Conservation (phyloP, 495 filamentous ascomycete genomes). For the Talaromyces trachyspermus region DNA sequence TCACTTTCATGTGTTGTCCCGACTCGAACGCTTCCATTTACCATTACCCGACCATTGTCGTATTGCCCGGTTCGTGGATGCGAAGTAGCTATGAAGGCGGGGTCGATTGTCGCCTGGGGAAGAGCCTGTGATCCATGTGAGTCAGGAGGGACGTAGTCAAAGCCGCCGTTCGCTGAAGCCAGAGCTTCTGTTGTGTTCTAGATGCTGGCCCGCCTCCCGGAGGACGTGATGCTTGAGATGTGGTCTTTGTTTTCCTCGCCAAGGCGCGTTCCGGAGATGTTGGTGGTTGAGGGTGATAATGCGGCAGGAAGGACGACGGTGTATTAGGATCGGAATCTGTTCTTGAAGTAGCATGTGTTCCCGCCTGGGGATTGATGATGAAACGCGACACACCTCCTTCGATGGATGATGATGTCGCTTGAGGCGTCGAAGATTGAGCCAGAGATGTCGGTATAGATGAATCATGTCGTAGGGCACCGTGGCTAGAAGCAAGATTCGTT, state of each 20-base stretch:
- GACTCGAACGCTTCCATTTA: constrained; percentile 24
- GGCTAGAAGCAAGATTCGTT: constrained; percentile 27
- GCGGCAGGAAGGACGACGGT: constrained; percentile 41
- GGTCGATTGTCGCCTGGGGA: constrained; percentile 28
- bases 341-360: constrained; percentile 25
- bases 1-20: constrained; percentile 29
- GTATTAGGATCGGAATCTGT: constrained; percentile 44
- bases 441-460: constrained; percentile 19
- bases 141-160: constrained; percentile 43
- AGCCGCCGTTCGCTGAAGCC: constrained; percentile 41
- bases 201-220: constrained; percentile 32
- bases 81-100: constrained; percentile 21
- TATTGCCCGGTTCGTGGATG: constrained; percentile 23
- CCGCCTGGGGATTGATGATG: constrained; percentile 30
- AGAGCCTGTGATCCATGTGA: constrained; percentile 26
- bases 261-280: constrained; percentile 27
- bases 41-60: constrained; percentile 25
- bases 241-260: constrained; percentile 14
- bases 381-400: constrained; percentile 42
- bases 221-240: constrained; percentile 30
- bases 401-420: constrained; percentile 40
- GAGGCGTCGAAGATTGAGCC: constrained; percentile 20
- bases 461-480: constrained; percentile 29
- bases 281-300: constrained; percentile 41
- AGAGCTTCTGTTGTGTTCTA: constrained; percentile 42